These are phyloP conservation scores for Backusella tuberculispora DNA, from an alignment of 192 early-diverging fungal species.

Conservation along the genomic window DNA sequence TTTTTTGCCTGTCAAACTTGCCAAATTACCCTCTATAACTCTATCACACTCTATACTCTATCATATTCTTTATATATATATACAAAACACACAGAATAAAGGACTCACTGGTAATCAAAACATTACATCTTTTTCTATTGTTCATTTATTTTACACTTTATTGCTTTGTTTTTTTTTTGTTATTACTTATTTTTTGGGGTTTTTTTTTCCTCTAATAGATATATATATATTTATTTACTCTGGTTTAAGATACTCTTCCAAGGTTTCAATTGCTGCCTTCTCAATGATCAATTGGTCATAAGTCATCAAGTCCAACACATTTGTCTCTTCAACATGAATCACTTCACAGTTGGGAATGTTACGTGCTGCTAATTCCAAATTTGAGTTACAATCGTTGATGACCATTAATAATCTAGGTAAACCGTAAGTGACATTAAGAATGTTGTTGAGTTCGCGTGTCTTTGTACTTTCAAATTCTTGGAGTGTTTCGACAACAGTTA, in stretches of 20 bases:
- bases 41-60: no score
- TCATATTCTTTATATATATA: no score
- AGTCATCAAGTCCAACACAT: constrained; percentile 71
- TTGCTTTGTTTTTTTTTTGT: constrained; percentile 6
- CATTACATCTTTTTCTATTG: not conserved
- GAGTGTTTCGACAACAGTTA: constrained; percentile 81
- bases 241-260: constrained; percentile 56
- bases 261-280: constrained; percentile 61
- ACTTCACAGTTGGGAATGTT: constrained; percentile 65
- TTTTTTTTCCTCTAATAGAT: not conserved
- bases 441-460: constrained; percentile 54
- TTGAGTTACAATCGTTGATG: constrained; percentile 41
- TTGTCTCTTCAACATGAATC: constrained; percentile 63
- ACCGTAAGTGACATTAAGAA: constrained; percentile 45
- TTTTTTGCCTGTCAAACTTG: no score
- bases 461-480: constrained; percentile 51
- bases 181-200: not conserved
- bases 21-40: no score
- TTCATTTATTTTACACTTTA: constrained; percentile 7
- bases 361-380: constrained; percentile 61
- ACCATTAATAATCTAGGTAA: constrained; percentile 52
- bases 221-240: constrained; percentile 14
- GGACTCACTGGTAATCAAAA: not conserved
- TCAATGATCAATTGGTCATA: constrained; percentile 72
- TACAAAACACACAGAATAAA: not conserved